Evolutionary conservation across 345 rosid genomes (phyloP).

Genomic region (Hibiscus mutabilis): DNA sequence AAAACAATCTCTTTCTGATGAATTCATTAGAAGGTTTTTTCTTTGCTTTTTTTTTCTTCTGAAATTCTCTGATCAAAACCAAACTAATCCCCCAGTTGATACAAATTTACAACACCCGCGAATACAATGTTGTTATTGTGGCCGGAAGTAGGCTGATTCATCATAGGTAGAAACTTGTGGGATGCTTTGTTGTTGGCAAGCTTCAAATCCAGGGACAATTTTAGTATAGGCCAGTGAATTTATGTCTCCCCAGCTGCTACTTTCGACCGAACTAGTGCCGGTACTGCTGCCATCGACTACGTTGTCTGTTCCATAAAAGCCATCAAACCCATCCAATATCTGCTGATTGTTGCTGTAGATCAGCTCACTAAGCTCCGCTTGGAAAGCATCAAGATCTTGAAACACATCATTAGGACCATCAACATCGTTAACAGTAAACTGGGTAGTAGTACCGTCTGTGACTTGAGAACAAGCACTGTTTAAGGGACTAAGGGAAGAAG

Average conservation of each 20-base stretch:
- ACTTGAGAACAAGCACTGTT: constrained; percentile 37
- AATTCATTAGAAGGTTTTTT: neutral
- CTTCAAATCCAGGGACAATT: constrained; percentile 22
- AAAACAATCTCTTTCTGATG: constrained; percentile 5
- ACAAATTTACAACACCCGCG: constrained; percentile 30
- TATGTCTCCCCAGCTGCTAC: constrained; percentile 50
- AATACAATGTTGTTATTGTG: constrained; percentile 20
- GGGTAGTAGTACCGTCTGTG: constrained; percentile 11
- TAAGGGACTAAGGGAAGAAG: constrained; percentile 19
- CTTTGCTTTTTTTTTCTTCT: neutral
- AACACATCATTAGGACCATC: constrained; percentile 16
- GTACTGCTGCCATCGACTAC: constrained; percentile 26
- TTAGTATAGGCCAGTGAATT: constrained; percentile 41
- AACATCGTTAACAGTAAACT: constrained; percentile 15
- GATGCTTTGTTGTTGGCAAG: constrained; percentile 22
- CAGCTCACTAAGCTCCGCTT: constrained; percentile 17
- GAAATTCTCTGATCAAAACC: neutral
- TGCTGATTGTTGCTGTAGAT: constrained; percentile 10
- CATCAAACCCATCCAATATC: constrained; percentile 14
- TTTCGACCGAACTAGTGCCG: constrained; percentile 46
- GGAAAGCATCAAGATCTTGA: constrained; percentile 31
- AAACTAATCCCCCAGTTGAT: neutral
- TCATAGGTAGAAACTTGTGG: constrained; percentile 25
- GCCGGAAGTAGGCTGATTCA: constrained; percentile 36
- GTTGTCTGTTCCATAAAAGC: constrained; percentile 25